These are phyloP conservation scores for Xylaria sp. DNA, from an alignment of 2,329 filamentous ascomycete genomes.

Conservation along the genomic window DNA sequence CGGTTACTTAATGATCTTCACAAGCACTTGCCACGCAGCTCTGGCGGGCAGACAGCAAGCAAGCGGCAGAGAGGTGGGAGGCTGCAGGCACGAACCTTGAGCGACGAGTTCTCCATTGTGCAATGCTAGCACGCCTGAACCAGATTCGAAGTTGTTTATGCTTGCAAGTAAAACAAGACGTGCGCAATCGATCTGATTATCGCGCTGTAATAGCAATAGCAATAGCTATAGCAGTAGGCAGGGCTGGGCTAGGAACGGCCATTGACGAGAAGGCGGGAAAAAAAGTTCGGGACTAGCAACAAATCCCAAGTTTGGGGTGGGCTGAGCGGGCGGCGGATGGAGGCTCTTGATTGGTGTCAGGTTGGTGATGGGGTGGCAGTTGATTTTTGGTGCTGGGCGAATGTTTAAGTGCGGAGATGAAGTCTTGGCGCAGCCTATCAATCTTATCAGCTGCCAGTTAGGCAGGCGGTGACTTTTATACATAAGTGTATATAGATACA, in stretches of 20 bases:
- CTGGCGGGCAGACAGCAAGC: slow-evolving; percentile 31
- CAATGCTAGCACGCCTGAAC: neutral
- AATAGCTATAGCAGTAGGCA: no score
- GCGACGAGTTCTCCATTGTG: slow-evolving; percentile 56
- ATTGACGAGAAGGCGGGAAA: slow-evolving; percentile 31
- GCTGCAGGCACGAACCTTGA: slow-evolving; percentile 56
- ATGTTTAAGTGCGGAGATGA: slow-evolving; percentile 43
- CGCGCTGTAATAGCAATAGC: neutral
- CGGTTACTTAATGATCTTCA: slow-evolving; percentile 38
- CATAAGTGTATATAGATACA: no score
- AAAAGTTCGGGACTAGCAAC: slow-evolving; percentile 37
- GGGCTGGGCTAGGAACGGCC: neutral
- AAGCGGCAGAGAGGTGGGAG: slow-evolving; percentile 33
- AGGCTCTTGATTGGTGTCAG: slow-evolving; percentile 29
- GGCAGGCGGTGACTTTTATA: no score
- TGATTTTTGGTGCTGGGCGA: slow-evolving; percentile 38
- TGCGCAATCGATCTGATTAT: slow-evolving; percentile 1
- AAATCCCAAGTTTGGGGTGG: slow-evolving; percentile 22
- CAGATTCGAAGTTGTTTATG: slow-evolving; percentile 1
- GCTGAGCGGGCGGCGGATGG: slow-evolving; percentile 12
- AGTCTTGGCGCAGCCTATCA: slow-evolving; percentile 36
- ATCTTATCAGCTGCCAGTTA: slow-evolving; percentile 19
- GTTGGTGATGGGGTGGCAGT: slow-evolving; percentile 24
- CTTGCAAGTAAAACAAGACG: neutral
- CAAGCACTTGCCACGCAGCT: slow-evolving; percentile 1